These are phyloP conservation scores for Ustilago sp. DNA, from an alignment of 1,284 basidiomycete species.

Conservation along the genomic window DNA sequence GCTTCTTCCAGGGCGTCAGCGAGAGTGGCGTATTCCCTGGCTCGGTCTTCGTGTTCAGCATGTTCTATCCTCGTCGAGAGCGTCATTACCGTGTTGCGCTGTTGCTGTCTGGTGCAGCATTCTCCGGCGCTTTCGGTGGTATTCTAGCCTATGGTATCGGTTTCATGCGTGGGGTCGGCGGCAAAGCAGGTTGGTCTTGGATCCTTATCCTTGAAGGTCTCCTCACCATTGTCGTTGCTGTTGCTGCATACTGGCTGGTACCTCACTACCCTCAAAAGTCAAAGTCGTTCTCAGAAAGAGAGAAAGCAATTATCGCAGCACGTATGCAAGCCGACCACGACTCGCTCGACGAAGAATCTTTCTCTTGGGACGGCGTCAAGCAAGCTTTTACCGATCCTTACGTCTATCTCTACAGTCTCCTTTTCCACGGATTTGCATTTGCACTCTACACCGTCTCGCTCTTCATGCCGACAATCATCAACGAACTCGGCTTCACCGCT, in stretches of 20 bases:
- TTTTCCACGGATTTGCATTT: slow-evolving; percentile 77
- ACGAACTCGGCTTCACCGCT: slow-evolving; percentile 74
- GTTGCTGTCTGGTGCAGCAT: slow-evolving; percentile 69
- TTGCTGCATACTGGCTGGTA: slow-evolving; percentile 74
- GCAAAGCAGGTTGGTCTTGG: slow-evolving; percentile 70
- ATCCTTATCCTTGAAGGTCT: slow-evolving; percentile 77
- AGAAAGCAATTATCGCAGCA: slow-evolving; percentile 73
- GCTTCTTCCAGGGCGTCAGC: slow-evolving; percentile 72
- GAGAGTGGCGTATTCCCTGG: slow-evolving; percentile 73
- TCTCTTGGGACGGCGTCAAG: slow-evolving; percentile 67
- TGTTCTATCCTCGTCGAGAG: slow-evolving; percentile 76
- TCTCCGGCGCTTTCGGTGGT: slow-evolving; percentile 62
- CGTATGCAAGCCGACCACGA: slow-evolving; percentile 75
- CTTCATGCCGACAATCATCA: slow-evolving; percentile 73
- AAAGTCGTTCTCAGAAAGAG: slow-evolving; percentile 73
- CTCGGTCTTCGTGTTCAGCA: slow-evolving; percentile 76
- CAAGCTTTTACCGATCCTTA: slow-evolving; percentile 75
- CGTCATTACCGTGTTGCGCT: slow-evolving; percentile 76
- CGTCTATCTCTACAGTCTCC: slow-evolving; percentile 76
- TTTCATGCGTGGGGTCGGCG: slow-evolving; percentile 76
- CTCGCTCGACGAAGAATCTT: slow-evolving; percentile 71
- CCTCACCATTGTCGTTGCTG: slow-evolving; percentile 73
- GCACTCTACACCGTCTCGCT: slow-evolving; percentile 59
- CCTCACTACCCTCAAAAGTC: slow-evolving; percentile 75
- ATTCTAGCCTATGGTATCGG: slow-evolving; percentile 75